phyloP scores from a whole-genome alignment of 2,329 filamentous ascomycete genomes.

The Alternaria sp. region DNA sequence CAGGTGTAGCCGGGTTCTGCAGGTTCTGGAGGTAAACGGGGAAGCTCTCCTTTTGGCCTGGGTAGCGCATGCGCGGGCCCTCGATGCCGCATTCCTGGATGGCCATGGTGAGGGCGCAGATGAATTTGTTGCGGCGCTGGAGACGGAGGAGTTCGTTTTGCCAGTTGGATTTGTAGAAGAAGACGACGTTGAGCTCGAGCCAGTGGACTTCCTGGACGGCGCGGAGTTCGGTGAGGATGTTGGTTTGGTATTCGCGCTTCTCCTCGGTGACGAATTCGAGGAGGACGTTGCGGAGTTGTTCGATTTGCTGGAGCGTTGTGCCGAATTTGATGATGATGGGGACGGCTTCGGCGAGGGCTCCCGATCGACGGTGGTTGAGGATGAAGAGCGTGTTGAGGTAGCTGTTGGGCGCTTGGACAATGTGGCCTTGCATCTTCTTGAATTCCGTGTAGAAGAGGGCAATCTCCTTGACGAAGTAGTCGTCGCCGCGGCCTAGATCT shows the following conservation, averaged over 20 bases:
- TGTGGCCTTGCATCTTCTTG: constrained; percentile 97
- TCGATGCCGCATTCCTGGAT: constrained; percentile 87
- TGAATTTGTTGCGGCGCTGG: constrained; percentile 91
- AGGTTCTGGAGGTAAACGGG: constrained; percentile 70
- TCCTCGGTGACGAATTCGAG: constrained; percentile 83
- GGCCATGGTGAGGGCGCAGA: constrained; percentile 86
- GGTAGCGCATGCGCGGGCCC: constrained; percentile 77
- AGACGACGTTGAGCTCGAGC: constrained; percentile 88
- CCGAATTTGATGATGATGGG: constrained; percentile 88
- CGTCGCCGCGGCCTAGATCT: constrained; percentile 78
- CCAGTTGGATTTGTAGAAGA: constrained; percentile 98
- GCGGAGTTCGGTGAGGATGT: constrained; percentile 85
- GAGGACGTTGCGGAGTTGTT: constrained; percentile 79
- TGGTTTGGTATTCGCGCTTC: constrained; percentile 87
- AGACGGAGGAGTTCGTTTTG: constrained; percentile 93
- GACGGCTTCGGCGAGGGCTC: constrained; percentile 85
- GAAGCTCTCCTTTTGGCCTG: constrained; percentile 71
- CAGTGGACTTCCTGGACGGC: constrained; percentile 83
- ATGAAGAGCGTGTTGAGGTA: constrained; percentile 93
- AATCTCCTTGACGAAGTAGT: constrained; percentile 96
- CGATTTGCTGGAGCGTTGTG: constrained; percentile 82
- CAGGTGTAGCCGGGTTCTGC: constrained; percentile 55
- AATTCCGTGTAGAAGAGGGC: constrained; percentile 94
- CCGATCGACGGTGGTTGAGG: constrained; percentile 90
- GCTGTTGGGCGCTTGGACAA: constrained; percentile 95